phyloP scores from a whole-genome alignment of 1,139 yeast species.

The Pneumocystis carinii region DNA sequence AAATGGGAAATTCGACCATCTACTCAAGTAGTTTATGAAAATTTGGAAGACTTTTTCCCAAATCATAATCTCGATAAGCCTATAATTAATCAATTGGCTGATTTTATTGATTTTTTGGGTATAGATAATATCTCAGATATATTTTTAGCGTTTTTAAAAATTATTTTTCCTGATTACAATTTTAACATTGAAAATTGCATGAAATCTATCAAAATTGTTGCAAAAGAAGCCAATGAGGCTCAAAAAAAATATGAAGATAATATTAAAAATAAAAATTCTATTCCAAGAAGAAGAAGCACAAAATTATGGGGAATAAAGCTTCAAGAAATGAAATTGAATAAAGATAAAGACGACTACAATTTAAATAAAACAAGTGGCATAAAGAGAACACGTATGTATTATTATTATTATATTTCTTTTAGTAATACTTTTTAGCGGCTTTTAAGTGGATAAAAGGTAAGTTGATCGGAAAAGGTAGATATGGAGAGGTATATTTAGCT shows the following conservation, averaged over 20 bases:
- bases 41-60: slow-evolving; percentile 84
- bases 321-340: slow-evolving; percentile 73
- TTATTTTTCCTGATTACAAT: background rate
- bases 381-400: background rate
- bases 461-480: slow-evolving; percentile 88
- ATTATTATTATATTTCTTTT: background rate
- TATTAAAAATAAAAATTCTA: slow-evolving; percentile 16
- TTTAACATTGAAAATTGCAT: slow-evolving; percentile 29
- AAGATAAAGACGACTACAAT: slow-evolving; percentile 17
- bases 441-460: slow-evolving; percentile 98
- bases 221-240: slow-evolving; percentile 70
- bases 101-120: slow-evolving; percentile 17
- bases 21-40: slow-evolving; percentile 80
- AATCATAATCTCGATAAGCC: slow-evolving; percentile 86
- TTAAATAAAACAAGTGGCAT: background rate
- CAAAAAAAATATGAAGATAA: slow-evolving; percentile 28
- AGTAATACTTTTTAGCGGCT: slow-evolving; percentile 3
- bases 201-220: slow-evolving; percentile 84
- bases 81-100: slow-evolving; percentile 50
- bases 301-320: slow-evolving; percentile 96
- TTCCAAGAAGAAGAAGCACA: slow-evolving; percentile 42
- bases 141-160: background rate
- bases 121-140: background rate
- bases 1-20: slow-evolving; percentile 70
- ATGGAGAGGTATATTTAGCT: slow-evolving; percentile 89